Base-by-base conservation (phyloP, 2,329 filamentous ascomycete genomes). In the Fusarium paranaense region DNA sequence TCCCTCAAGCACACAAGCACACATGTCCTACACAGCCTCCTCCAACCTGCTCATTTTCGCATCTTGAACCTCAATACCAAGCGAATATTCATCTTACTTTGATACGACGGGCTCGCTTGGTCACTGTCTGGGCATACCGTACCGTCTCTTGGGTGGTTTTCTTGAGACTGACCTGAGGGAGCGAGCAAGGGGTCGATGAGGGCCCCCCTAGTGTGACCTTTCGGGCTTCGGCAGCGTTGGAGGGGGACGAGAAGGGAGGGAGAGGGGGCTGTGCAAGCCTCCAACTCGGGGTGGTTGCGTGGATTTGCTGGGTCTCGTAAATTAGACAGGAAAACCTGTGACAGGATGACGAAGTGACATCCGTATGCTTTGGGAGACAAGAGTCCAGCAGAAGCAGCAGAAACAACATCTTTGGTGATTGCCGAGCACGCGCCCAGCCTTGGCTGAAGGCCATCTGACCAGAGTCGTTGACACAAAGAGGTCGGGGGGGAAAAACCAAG, bases 241-340 rank as follows among this genome's bases (percentile, higher is more conserved):
- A 72, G 69, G 63, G 58, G 40, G 59, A 66, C 40, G 35, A 57
- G 57, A 56, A 57, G 22, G 66, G 40, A 22, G 33, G 14, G 27
- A 54, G 61, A 38, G 72, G 70, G 69, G 72, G 72, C 72, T 70
- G 72, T 74, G 72, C 72, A 74, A 75, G 72, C 66, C 69, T 71
- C 72, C 54, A 42, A 20, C 20, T 32, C 30, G 6, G 14, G 59
- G 60, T 33, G 60, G 60, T 54, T 62, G 60, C 60, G 45, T 40
- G 42, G 42, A 30, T 64, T 42, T 57, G 52, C 52, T 47, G 38
- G 56, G 33, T 27, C 45, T 66, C 56, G 56, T 60, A 70, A 75
- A 75, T 75, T 75, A 75, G 64, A 74, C 58, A 64, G 59, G 57
- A 40, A 57, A 37, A 68, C 68, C 54, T 73, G 71, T 70, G 58